These are phyloP conservation scores for Tolypocladium sp. DNA, from an alignment of 2,329 filamentous ascomycete genomes.

Conservation along the genomic window DNA sequence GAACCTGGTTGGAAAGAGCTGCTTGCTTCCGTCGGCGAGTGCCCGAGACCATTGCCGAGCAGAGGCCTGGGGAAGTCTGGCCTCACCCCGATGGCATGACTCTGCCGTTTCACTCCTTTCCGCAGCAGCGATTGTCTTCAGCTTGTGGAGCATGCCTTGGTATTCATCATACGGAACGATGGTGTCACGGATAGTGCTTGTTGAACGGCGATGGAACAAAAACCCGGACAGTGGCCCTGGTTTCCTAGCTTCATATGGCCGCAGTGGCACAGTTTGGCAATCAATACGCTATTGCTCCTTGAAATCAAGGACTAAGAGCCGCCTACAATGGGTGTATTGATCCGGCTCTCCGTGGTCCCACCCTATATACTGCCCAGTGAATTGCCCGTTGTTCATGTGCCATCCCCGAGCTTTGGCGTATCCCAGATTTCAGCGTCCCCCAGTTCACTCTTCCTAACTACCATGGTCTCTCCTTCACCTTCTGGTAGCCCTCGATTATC, in stretches of 20 bases:
- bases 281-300: background rate
- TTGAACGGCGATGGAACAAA: background rate
- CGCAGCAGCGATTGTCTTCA: background rate
- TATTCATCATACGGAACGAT: background rate
- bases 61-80: background rate
- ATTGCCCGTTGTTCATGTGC: background rate
- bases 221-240: background rate
- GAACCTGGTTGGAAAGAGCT: background rate
- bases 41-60: background rate
- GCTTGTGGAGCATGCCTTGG: background rate
- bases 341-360: background rate
- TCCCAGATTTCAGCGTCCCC: background rate
- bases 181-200: background rate
- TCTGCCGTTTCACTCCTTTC: background rate
- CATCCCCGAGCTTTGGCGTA: background rate
- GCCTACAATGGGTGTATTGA: background rate
- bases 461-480: background rate
- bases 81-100: background rate
- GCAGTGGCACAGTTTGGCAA: background rate
- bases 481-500: background rate
- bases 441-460: background rate
- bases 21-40: background rate
- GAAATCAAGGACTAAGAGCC: background rate
- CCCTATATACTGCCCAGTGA: background rate
- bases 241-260: background rate